Evolutionary conservation across 805 yeast species (phyloP), one percentile per base, ranked within the genome.

Genomic region (Sugiyamaella lignohabitans): DNA sequence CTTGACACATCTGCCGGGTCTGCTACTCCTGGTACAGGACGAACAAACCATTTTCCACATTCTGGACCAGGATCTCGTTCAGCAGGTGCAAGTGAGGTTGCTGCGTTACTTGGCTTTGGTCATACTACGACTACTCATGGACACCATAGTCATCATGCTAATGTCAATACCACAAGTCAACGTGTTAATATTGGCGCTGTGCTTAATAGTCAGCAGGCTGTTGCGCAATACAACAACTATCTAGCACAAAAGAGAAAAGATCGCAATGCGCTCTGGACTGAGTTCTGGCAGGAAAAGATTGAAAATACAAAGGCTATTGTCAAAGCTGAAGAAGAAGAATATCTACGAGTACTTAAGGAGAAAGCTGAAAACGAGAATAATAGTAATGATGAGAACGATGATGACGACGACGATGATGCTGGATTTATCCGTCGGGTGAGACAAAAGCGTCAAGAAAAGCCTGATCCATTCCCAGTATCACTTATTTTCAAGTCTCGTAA

Each of bases 251-350:
- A 54, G 47, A 59, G 70, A n/a, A 34, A 40, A n/a, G 43, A 44
- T 37, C 58, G 71, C 20, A 43, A 49, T 17, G 44, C 49, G 38
- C 48, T 53, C 46, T 67, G 70, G 70, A 46, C 53, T 21, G 47
- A 50, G 24, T 66, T 56, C 54, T 67, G 71, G 71, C 37, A 38
- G 21, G 44, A 41, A 17, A 51, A 43, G 16, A 27, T 45, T 17
- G 51, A 41, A 11, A 24, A 40, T 18, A 50, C 47, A 38, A 23
- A 45, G 30, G 42, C 32, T 16, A 27, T 40, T n/a, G 29, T 52
- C 5, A 43, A 46, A 24, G 44, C 36, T 74, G 58, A 68, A 70
- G 51, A 76, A 45, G 79, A 79, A 59, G 78, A 83, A 27, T 27
- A 27, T 27, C 1, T 53, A 36, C 54, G 38, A 18, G 6, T 14